These are phyloP conservation scores for Staphylotrichum longicolle DNA, from an alignment of 495 filamentous ascomycete species.

Conservation along the genomic window DNA sequence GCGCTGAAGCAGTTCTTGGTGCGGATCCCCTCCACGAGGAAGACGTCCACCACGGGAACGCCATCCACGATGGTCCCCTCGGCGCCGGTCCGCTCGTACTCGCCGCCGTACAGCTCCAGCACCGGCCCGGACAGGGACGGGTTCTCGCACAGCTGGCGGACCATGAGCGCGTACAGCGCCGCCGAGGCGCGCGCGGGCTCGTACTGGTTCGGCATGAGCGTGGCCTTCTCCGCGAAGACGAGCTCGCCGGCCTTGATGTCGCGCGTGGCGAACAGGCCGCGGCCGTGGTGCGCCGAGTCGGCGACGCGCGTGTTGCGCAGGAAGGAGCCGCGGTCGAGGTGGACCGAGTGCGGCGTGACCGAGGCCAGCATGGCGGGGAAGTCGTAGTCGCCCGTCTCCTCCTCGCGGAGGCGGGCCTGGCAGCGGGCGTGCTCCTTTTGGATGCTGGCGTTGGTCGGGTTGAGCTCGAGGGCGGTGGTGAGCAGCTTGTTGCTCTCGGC, in stretches of 20 bases:
- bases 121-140: constrained; percentile 44
- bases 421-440: constrained; percentile 38
- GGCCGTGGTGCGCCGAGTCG: constrained; percentile 33
- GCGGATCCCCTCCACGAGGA: constrained; percentile 47
- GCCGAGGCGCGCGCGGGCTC: constrained; percentile 38
- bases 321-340: constrained; percentile 49
- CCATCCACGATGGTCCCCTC: constrained; percentile 44
- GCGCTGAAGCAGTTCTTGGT: constrained; percentile 51
- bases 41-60: constrained; percentile 51
- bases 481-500: constrained; percentile 27
- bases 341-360: constrained; percentile 31
- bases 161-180: constrained; percentile 42
- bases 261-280: constrained; percentile 51
- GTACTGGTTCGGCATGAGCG: constrained; percentile 39
- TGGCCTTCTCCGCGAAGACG: constrained; percentile 55
- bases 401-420: constrained; percentile 36
- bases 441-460: constrained; percentile 31
- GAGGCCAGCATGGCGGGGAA: constrained; percentile 42
- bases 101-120: constrained; percentile 46
- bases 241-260: constrained; percentile 51
- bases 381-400: constrained; percentile 45
- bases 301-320: constrained; percentile 28
- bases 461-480: constrained; percentile 36
- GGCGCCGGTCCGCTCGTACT: constrained; percentile 29
- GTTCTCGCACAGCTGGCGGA: constrained; percentile 51